A percentile compares a stretch with the other conserved stretches of the same genome.
phyloP scores from a whole-genome alignment of 768 basidiomycete genomes.

The Mycena maculata region DNA sequence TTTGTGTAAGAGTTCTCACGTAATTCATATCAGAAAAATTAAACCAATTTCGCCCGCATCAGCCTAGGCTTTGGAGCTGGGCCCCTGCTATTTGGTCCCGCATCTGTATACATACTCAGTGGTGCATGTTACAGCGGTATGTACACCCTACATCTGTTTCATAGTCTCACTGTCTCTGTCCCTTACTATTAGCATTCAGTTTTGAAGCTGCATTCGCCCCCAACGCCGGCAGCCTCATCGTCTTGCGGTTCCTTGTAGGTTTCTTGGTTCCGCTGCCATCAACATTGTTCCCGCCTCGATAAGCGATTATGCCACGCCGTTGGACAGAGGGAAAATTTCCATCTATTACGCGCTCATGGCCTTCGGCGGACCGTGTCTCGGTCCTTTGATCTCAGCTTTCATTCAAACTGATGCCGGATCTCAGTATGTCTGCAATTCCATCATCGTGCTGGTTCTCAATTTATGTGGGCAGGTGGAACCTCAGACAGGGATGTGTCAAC shows the following conservation, averaged over 20 bases:
- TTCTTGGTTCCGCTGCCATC: slow-evolving; percentile 27
- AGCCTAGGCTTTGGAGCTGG: slow-evolving; percentile 34
- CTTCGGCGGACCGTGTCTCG: slow-evolving; percentile 31
- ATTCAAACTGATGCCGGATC: slow-evolving; percentile 29
- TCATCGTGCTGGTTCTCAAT: background rate
- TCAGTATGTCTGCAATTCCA: background rate
- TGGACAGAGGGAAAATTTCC: slow-evolving; percentile 8
- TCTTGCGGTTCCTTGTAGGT: slow-evolving; percentile 31
- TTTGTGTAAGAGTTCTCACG: slow-evolving; percentile 10
- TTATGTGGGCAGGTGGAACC: slow-evolving; percentile 30
- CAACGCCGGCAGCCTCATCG: slow-evolving; percentile 21
- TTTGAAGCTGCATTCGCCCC: slow-evolving; percentile 26
- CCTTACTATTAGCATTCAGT: slow-evolving; percentile 24
- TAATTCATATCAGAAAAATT: background rate
- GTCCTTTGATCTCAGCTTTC: slow-evolving; percentile 28
- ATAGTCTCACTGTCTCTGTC: no score
- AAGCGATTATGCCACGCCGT: slow-evolving; percentile 22
- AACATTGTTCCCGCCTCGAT: slow-evolving; percentile 32
- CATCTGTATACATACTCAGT: slow-evolving; percentile 25
- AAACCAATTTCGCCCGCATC: background rate
- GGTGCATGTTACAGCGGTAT: slow-evolving; percentile 27
- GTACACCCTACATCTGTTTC: background rate
- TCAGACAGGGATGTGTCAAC: no score
- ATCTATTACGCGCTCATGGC: slow-evolving; percentile 27
- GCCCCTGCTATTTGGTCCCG: slow-evolving; percentile 37